These are phyloP conservation scores for Infundibulicybe gibba DNA, from an alignment of 768 basidiomycete species.

Conservation along the genomic window DNA sequence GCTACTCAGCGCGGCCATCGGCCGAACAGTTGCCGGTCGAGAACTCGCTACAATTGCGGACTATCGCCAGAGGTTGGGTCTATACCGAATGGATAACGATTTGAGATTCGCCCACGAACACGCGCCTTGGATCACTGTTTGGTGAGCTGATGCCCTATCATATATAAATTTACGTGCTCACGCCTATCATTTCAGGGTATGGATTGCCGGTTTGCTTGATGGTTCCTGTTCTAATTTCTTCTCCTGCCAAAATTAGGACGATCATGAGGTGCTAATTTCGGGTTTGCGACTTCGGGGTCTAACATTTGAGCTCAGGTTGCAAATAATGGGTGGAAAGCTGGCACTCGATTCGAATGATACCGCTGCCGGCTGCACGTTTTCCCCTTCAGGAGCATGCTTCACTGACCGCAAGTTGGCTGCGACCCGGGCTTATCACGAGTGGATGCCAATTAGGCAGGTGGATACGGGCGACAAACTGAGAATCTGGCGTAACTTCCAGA, in stretches of 20 bases:
- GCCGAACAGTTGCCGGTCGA: conserved; percentile 44
- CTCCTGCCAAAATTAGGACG: conserved; percentile 31
- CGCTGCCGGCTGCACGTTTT: conserved; percentile 42
- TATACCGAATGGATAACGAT: conserved; percentile 50
- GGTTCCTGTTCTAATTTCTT: background rate
- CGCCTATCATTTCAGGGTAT: conserved; percentile 12
- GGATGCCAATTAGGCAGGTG: conserved; percentile 61
- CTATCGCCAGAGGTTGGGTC: conserved; percentile 46
- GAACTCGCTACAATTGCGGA: conserved; percentile 56
- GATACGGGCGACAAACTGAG: conserved; percentile 49
- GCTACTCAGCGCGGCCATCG: conserved; percentile 37
- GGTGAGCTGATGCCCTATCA: conserved; percentile 23
- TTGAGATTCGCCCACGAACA: conserved; percentile 44
- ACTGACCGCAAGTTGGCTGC: conserved; percentile 58
- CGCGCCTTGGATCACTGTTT: conserved; percentile 55
- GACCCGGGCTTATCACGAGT: conserved; percentile 56
- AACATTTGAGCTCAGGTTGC: conserved; percentile 31
- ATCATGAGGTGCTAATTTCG: conserved; percentile 37
- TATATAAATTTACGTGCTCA: background rate
- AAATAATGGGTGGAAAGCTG: conserved; percentile 55
- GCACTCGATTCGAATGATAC: conserved; percentile 56
- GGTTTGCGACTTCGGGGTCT: background rate
- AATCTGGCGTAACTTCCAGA: conserved; percentile 63
- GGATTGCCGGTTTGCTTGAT: conserved; percentile 5
- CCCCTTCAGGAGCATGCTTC: conserved; percentile 52